A percentile compares a stretch with the other conserved stretches of the same genome.
phyloP scores from a whole-genome alignment of 2,329 filamentous ascomycete species.

The Talaromyces sp. region DNA sequence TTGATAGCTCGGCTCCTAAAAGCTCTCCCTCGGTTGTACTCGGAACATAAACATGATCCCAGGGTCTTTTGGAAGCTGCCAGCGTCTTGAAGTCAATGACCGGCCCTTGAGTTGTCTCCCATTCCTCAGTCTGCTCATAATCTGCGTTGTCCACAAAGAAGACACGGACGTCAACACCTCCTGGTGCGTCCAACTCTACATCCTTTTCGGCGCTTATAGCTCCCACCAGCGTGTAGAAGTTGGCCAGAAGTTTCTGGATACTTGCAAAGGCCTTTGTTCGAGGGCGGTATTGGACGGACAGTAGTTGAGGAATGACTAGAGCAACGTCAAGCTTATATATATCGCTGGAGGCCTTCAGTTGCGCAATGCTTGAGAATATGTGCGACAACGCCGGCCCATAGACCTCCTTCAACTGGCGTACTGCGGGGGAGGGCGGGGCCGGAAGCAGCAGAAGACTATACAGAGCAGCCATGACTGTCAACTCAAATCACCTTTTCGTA shows the following conservation, averaged over 20 bases:
- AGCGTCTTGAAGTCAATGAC: conserved; percentile 49
- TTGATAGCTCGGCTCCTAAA: conserved; percentile 30
- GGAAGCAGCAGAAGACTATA: conserved; percentile 58
- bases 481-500: too few species aligned
- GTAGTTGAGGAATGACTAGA: conserved; percentile 61
- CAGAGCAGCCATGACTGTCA: conserved; percentile 15
- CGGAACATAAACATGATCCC: conserved; percentile 33
- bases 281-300: conserved; percentile 48
- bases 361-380: conserved; percentile 51
- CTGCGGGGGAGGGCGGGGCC: conserved; percentile 56
- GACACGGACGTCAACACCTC: conserved; percentile 72
- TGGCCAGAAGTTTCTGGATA: conserved; percentile 71
- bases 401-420: conserved; percentile 53
- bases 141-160: conserved; percentile 65
- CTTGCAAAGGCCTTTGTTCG: conserved; percentile 60
- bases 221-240: conserved; percentile 74
- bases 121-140: conserved; percentile 23
- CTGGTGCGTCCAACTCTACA: conserved; percentile 62
- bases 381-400: conserved; percentile 59
- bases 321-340: conserved; percentile 55
- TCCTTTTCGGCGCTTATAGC: conserved; percentile 63
- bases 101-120: conserved; percentile 41
- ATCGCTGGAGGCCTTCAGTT: conserved; percentile 29
- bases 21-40: conserved; percentile 27
- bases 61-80: conserved; percentile 36